Conservation (phyloP, 1,284 basidiomycete species). For the Pseudomicrostroma phylloplanum region DNA sequence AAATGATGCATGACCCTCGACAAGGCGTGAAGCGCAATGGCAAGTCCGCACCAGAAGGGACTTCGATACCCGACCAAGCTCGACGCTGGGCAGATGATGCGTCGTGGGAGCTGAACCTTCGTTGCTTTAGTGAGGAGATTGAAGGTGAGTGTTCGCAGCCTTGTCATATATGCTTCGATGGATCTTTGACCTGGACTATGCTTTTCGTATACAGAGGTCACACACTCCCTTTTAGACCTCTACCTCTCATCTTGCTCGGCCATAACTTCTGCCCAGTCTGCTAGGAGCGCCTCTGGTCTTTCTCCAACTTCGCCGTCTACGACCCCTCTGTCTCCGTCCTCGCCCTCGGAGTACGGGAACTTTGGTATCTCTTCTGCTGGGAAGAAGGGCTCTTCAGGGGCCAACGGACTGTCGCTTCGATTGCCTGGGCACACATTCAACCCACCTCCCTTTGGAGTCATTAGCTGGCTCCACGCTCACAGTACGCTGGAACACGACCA, state of each 20-base stretch:
- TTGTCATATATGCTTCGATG: not conserved
- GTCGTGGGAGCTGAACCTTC: not conserved
- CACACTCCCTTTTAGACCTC: constrained; percentile 11
- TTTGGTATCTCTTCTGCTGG: not conserved
- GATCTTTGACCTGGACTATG: not conserved
- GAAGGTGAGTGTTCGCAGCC: constrained; percentile 8
- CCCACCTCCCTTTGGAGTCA: constrained; percentile 3
- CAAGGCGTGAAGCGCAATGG: not conserved
- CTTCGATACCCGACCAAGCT: too few relatives aligned
- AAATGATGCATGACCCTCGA: not conserved
- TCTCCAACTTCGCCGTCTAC: not conserved
- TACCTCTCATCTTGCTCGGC: constrained; percentile 7
- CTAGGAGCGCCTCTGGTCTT: too few relatives aligned
- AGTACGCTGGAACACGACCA: too few relatives aligned
- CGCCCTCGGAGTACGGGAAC: not conserved
- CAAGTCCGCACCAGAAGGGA: not conserved
- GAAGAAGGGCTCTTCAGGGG: not conserved
- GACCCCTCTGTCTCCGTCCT: constrained; percentile 4
- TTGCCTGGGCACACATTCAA: constrained; percentile 49
- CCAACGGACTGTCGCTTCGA: constrained; percentile 54
- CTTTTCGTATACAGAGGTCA: constrained; percentile 7
- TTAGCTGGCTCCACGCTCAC: not conserved
- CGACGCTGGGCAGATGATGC: not conserved
- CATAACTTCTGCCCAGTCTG: not conserved
- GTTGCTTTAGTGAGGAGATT: not conserved